Conservation (phyloP, 306 rosid species). For the Ammopiptanthus mongolicus region DNA sequence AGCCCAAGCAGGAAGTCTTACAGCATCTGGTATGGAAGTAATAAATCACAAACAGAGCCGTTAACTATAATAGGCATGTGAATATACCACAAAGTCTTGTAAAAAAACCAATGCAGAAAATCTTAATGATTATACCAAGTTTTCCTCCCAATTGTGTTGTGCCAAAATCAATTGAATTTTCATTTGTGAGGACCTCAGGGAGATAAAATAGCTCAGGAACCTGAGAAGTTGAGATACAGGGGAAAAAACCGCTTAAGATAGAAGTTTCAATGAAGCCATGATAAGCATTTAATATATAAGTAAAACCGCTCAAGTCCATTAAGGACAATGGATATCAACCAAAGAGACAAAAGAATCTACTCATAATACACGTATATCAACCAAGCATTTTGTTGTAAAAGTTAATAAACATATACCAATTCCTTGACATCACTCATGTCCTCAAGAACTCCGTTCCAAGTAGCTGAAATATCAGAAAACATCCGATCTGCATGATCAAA, state of each 20-base stretch:
- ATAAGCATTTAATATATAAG: conserved; percentile 7
- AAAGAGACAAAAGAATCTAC: neutral
- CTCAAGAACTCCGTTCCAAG: conserved; percentile 95
- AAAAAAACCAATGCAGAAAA: conserved; percentile 20
- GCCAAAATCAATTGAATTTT: conserved; percentile 92
- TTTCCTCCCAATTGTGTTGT: conserved; percentile 84
- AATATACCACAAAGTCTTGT: conserved; percentile 2
- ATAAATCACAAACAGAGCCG: conserved; percentile 26
- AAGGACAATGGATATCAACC: neutral
- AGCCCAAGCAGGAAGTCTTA: conserved; percentile 94
- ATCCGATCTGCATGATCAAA: conserved; percentile 99
- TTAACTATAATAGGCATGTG: conserved; percentile 17
- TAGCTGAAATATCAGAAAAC: conserved; percentile 87
- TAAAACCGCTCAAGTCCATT: neutral
- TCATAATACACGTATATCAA: neutral
- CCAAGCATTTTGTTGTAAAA: neutral
- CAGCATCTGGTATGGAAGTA: conserved; percentile 52
- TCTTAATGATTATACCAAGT: conserved; percentile 61
- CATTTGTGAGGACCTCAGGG: conserved; percentile 91
- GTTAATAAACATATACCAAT: conserved; percentile 56
- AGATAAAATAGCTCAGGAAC: conserved; percentile 98
- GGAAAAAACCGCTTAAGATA: neutral
- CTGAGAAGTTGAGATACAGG: conserved; percentile 30
- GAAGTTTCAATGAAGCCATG: conserved; percentile 13
- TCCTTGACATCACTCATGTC: conserved; percentile 99